phyloP scores from a whole-genome alignment of 2,329 filamentous ascomycete species.

The Diplodia seriata region DNA sequence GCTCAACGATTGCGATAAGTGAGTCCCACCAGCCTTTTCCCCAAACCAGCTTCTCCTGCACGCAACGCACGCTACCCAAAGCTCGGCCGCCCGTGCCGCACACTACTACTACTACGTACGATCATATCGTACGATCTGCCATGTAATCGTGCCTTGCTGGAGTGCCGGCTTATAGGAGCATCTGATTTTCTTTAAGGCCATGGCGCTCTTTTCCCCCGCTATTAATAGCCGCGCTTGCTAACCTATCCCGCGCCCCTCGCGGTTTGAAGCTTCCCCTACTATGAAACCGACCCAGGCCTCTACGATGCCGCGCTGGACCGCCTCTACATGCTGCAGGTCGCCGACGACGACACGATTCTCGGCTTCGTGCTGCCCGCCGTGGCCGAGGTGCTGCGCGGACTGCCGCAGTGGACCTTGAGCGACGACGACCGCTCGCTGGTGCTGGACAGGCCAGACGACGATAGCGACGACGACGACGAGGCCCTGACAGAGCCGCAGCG shows the following conservation, averaged over 20 bases:
- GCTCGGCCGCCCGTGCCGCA: conserved; percentile 7
- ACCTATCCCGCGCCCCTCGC: neutral
- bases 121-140: neutral
- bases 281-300: conserved; percentile 63
- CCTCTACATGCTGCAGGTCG: conserved; percentile 71
- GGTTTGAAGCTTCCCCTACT: conserved; percentile 75
- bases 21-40: conserved; percentile 32
- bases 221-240: conserved; percentile 11
- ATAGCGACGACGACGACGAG: conserved; percentile 57
- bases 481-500: conserved; percentile 66
- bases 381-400: conserved; percentile 62
- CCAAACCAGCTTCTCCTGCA: conserved; percentile 15
- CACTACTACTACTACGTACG: neutral
- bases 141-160: neutral
- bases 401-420: conserved; percentile 68
- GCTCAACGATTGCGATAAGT: conserved; percentile 64
- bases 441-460: neutral
- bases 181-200: neutral
- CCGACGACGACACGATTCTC: conserved; percentile 64
- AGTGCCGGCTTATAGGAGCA: neutral
- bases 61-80: conserved; percentile 21
- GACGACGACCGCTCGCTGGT: conserved; percentile 66
- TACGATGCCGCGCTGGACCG: conserved; percentile 62
- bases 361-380: conserved; percentile 69
- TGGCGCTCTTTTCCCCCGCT: neutral